Base-by-base conservation (phyloP, 2,329 filamentous ascomycete genomes). In the Aspergillus fructus region DNA sequence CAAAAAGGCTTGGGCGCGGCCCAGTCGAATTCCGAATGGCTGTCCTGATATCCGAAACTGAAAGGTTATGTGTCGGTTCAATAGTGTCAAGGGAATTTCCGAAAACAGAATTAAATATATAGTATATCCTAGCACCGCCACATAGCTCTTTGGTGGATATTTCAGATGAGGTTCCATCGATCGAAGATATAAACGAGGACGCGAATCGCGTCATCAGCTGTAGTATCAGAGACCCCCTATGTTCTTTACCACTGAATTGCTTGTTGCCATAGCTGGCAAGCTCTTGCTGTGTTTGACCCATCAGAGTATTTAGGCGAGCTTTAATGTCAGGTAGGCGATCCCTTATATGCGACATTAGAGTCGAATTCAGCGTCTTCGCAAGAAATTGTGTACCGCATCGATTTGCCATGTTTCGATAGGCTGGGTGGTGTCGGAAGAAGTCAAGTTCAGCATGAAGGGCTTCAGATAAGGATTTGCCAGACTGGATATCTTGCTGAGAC, bases 231-330 rank as follows among this genome's bases (percentile, higher is more conserved):
- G 93, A 96, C 33, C 94, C 94, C 50, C 93, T 86, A 72, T 99
- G 94, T 74, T 97, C 94, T 74, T 96, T 96, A 67, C 94, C 94
- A 62, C 90, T 96, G 73, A 99, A 99, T 67, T 96, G 90, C 80
- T 94, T 96, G 72, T 97, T 96, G 39, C 94, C 94, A 71, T 99
- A 99, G 75, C 93, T 96, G 43, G 94, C 94, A 56, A 99, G 83
- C 75, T 99, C 94, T 78, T 99, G 94, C 72, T 99, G 94, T 49
- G 94, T 97, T 76, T 99, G 94, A n/a, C 94, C 94, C 94, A 99
- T 99, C 51, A 99, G 80, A 1, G 94, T 99, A 76, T 99, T 99
- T 60, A 99, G 83, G 55, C 94, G 88, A 49, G 94, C 94, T 78
- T 99, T 99, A 80, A 99, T 99, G 74, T 99, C 94, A 30, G 94